phyloP scores from a whole-genome alignment of 2,329 filamentous ascomycete genomes.

The Chalara sp. region DNA sequence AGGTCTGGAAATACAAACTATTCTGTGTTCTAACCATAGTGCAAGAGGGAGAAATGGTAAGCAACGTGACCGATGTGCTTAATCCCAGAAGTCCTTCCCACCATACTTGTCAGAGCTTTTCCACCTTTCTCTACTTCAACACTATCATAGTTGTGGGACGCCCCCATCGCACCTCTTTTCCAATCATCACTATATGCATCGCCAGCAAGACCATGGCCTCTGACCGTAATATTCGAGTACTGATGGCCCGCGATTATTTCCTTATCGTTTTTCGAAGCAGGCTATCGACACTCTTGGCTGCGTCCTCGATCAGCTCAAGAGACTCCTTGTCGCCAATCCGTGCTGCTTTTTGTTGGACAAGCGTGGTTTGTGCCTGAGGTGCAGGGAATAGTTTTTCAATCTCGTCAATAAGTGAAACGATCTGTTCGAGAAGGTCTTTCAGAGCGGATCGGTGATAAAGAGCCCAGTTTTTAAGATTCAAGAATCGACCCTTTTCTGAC shows the following conservation, averaged over 20 bases:
- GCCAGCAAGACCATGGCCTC: constrained; percentile 4
- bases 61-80: neutral
- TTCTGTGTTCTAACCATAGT: no score
- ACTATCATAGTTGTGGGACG: constrained; percentile 6
- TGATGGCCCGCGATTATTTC: constrained; percentile 6
- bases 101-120: constrained; percentile 9
- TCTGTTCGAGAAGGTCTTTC: constrained; percentile 12
- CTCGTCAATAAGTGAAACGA: constrained; percentile 8
- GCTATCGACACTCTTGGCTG: constrained; percentile 8
- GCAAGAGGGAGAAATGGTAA: no score
- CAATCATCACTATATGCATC: constrained; percentile 9
- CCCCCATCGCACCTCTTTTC: constrained; percentile 4
- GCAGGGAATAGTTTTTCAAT: constrained; percentile 12
- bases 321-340: constrained; percentile 6
- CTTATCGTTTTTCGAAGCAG: constrained; percentile 9
- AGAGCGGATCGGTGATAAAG: constrained; percentile 12
- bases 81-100: constrained; percentile 8
- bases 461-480: constrained; percentile 11
- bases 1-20: no score
- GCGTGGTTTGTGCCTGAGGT: constrained; percentile 7
- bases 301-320: constrained; percentile 9
- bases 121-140: constrained; percentile 5
- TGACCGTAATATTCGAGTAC: constrained; percentile 8
- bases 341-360: constrained; percentile 10
- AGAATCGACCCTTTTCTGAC: constrained; percentile 11